Evolutionary conservation across 768 basidiomycete genomes (phyloP).

Genomic region (Punctularia strigosozonata): DNA sequence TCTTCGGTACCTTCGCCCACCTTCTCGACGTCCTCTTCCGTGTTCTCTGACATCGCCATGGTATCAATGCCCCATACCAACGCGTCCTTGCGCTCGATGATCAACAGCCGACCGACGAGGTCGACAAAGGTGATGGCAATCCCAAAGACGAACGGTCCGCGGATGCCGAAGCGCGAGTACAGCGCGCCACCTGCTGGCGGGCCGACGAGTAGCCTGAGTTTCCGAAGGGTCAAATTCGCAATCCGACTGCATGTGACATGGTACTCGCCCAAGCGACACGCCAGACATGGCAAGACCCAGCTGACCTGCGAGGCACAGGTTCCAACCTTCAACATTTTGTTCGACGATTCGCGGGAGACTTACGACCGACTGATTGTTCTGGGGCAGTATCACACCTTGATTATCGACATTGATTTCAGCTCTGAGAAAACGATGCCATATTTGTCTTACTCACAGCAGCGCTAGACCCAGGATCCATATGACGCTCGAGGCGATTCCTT

Average conservation of each 20-base stretch:
- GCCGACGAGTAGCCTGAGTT: conserved; percentile 20
- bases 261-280: conserved; percentile 22
- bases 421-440: background rate
- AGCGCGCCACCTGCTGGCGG: conserved; percentile 28
- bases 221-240: background rate
- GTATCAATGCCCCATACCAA: conserved; percentile 18
- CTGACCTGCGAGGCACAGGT: conserved; percentile 19
- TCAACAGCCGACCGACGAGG: conserved; percentile 22
- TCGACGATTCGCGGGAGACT: too few species aligned
- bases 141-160: conserved; percentile 26
- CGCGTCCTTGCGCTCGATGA: conserved; percentile 26
- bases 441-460: conserved; percentile 19
- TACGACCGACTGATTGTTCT: conserved; percentile 21
- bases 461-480: conserved; percentile 29
- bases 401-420: too few species aligned
- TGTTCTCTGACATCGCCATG: conserved; percentile 4
- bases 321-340: background rate
- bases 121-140: conserved; percentile 21
- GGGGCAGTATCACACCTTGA: conserved; percentile 25
- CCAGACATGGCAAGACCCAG: conserved; percentile 28
- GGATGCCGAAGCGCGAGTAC: conserved; percentile 22
- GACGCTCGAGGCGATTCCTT: conserved; percentile 27
- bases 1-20: too few species aligned
- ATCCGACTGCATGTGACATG: background rate
- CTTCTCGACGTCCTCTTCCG: too few species aligned